These are phyloP conservation scores for Rickenella mellea DNA, from an alignment of 768 basidiomycete species.

Conservation along the genomic window DNA sequence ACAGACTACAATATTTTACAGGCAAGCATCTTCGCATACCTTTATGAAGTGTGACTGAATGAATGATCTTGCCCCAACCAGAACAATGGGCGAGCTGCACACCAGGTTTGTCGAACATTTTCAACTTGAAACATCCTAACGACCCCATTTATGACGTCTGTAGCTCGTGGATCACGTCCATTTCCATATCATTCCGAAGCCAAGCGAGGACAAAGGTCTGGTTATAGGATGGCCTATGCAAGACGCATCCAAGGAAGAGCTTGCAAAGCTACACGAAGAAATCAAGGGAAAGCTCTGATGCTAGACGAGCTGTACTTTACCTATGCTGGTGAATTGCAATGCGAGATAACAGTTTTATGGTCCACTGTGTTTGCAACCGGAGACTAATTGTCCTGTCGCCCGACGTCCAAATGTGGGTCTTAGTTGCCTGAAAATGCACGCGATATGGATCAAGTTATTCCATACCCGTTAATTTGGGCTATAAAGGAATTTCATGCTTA, in stretches of 20 bases:
- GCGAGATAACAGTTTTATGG: no score
- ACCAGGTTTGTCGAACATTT: slow-evolving; percentile 32
- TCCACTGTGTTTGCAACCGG: no score
- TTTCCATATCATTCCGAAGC: slow-evolving; percentile 93
- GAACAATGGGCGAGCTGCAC: slow-evolving; percentile 64
- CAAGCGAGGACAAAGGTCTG: slow-evolving; percentile 60
- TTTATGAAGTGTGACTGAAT: no score
- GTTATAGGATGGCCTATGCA: slow-evolving; percentile 73
- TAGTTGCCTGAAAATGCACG: no score
- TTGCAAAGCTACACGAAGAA: slow-evolving; percentile 49
- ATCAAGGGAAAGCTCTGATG: slow-evolving; percentile 44
- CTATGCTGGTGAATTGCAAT: no score
- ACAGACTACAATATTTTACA: slow-evolving; percentile 85
- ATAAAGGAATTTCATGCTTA: no score
- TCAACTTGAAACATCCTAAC: not conserved
- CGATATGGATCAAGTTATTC: no score
- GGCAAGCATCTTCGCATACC: slow-evolving; percentile 19
- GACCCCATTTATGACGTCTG: not conserved
- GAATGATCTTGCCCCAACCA: slow-evolving; percentile 11
- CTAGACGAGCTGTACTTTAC: not conserved
- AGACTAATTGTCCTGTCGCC: no score
- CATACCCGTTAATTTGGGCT: no score
- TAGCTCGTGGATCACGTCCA: slow-evolving; percentile 81
- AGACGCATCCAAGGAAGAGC: slow-evolving; percentile 49
- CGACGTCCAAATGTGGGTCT: no score